A percentile compares a stretch with the other conserved stretches of the same genome.
phyloP scores from a whole-genome alignment of 2,329 filamentous ascomycete genomes.

The Trichoderma brevicompactum region DNA sequence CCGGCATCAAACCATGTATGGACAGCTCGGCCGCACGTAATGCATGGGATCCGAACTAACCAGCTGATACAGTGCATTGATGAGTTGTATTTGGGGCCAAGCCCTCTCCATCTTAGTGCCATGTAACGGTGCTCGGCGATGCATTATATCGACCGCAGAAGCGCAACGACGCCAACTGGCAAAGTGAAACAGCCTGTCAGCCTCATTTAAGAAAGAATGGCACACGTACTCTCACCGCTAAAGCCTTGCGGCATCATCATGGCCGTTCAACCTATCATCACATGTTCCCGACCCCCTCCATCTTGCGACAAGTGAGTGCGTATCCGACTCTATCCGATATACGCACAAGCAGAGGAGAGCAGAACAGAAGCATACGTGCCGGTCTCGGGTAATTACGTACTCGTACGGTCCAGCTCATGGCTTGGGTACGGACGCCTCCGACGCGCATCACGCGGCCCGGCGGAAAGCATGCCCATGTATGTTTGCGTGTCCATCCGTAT shows the following conservation, averaged over 20 bases:
- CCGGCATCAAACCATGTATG: neutral
- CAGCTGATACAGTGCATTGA: slow-evolving; percentile 1
- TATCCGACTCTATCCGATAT: neutral
- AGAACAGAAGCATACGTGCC: neutral
- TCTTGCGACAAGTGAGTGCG: neutral
- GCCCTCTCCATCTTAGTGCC: neutral
- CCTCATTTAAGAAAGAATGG: neutral
- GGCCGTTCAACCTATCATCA: neutral
- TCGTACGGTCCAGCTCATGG: neutral
- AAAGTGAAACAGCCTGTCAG: slow-evolving; percentile 15
- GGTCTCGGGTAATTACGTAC: neutral
- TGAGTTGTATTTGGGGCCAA: neutral
- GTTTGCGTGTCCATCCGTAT: neutral
- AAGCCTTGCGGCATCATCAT: neutral
- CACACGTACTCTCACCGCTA: neutral
- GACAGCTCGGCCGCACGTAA: too few relatives aligned
- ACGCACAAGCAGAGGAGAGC: neutral
- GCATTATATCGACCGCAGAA: neutral
- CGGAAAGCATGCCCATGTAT: neutral
- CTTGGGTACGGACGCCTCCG: slow-evolving; percentile 8
- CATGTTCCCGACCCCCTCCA: neutral
- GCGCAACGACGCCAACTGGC: neutral
- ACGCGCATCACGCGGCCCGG: slow-evolving; percentile 10
- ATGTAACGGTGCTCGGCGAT: neutral
- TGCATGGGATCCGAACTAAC: neutral